phyloP scores from a whole-genome alignment of 352 stramenopile species.

The Phytophthora capsici region DNA sequence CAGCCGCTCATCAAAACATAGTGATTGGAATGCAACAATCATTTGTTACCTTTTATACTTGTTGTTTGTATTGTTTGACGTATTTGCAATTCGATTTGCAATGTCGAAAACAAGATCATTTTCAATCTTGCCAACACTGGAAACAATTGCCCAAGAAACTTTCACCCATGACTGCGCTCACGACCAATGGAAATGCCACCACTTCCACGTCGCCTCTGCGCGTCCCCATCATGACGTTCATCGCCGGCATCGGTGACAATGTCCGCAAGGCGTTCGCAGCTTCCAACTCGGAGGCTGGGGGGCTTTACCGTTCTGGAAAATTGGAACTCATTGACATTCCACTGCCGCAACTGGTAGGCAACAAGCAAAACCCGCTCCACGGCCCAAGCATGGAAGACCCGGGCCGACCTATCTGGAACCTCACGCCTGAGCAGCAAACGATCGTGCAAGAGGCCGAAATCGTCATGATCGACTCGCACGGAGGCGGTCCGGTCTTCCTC shows the following conservation, averaged over 20 bases:
- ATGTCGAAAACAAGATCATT: slow-evolving; percentile 2
- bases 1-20: slow-evolving; percentile 19
- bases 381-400: slow-evolving; percentile 37
- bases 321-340: slow-evolving; percentile 41
- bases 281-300: slow-evolving; percentile 20
- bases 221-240: slow-evolving; percentile 42
- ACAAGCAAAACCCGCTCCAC: slow-evolving; percentile 42
- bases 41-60: slow-evolving; percentile 6
- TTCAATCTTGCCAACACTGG: slow-evolving; percentile 9
- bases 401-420: slow-evolving; percentile 31
- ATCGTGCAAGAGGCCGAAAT: slow-evolving; percentile 40
- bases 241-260: slow-evolving; percentile 33
- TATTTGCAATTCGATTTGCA: slow-evolving; percentile 11
- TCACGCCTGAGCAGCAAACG: slow-evolving; percentile 35
- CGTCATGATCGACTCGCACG: slow-evolving; percentile 43
- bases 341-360: slow-evolving; percentile 36
- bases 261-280: slow-evolving; percentile 36
- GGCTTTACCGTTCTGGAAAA: slow-evolving; percentile 40
- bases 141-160: background rate
- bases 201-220: slow-evolving; percentile 5
- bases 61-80: slow-evolving; percentile 6
- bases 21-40: slow-evolving; percentile 6
- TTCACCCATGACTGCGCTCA: slow-evolving; percentile 17
- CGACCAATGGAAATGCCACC: slow-evolving; percentile 10
- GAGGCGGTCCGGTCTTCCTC: slow-evolving; percentile 33